phyloP scores from a whole-genome alignment of 73 alveolate species.

The Stentor roeselii region DNA sequence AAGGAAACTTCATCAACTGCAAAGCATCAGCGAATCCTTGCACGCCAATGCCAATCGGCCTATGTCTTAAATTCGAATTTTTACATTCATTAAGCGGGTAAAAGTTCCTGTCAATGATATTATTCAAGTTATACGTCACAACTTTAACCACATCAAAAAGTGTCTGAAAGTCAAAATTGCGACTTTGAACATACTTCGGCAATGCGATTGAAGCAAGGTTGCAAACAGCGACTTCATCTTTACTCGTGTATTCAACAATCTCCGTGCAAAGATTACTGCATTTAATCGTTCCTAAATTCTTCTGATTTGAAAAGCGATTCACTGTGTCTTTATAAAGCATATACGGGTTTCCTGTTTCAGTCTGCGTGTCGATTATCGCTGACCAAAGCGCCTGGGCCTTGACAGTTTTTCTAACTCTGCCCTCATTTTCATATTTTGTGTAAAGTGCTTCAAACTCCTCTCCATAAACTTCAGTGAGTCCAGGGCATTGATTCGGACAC shows the following conservation, averaged over 20 bases:
- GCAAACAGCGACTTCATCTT: constrained; percentile 93
- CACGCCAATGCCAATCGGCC: constrained; percentile 94
- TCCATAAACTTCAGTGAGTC: constrained; percentile 57
- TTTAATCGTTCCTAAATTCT: constrained; percentile 73
- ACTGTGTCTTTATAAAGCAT: constrained; percentile 70
- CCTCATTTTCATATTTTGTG: constrained; percentile 62
- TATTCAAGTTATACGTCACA: constrained; percentile 51
- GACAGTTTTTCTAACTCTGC: constrained; percentile 33
- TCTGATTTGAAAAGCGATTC: constrained; percentile 30
- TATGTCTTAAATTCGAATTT: constrained; percentile 85
- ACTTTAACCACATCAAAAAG: constrained; percentile 80
- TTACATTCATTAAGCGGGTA: constrained; percentile 75
- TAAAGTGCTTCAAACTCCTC: constrained; percentile 76
- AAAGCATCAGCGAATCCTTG: constrained; percentile 96
- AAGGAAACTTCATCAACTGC: constrained; percentile 77
- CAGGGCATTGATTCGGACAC: constrained; percentile 91
- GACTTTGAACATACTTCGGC: constrained; percentile 68
- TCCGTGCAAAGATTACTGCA: constrained; percentile 92
- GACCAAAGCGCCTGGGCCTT: constrained; percentile 71
- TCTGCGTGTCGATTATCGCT: constrained; percentile 80
- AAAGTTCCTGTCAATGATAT: constrained; percentile 74
- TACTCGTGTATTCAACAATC: constrained; percentile 85
- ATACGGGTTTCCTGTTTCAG: constrained; percentile 91
- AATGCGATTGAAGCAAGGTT: constrained; percentile 88
- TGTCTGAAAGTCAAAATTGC: constrained; percentile 71